Conservation (phyloP, 768 basidiomycete genomes). For the Podaxis rugospora region DNA sequence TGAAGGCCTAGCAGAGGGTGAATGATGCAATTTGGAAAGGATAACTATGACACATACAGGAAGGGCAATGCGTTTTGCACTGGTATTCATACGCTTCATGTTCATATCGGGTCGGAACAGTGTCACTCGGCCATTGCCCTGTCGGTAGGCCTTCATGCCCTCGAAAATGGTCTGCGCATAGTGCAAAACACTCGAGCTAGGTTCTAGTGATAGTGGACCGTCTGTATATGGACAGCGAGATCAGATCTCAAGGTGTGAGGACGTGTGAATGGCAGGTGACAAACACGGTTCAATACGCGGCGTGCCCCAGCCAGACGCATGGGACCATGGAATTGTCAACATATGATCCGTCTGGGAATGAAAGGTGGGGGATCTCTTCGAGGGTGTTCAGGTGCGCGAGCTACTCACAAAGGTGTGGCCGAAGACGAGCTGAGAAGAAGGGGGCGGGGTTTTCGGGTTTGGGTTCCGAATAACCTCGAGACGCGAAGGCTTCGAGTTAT, state of each 20-base stretch:
- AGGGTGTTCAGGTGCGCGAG: background rate
- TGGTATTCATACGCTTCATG: constrained; percentile 92
- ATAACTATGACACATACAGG: constrained; percentile 45
- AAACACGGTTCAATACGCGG: constrained; percentile 83
- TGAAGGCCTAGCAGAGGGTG: constrained; percentile 52
- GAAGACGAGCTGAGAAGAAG: constrained; percentile 68
- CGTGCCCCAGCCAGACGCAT: constrained; percentile 69
- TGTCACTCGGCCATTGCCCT: constrained; percentile 64
- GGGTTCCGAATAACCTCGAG: constrained; percentile 45
- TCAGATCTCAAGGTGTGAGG: constrained; percentile 3
- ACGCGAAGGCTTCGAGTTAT: constrained; percentile 39
- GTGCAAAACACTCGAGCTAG: constrained; percentile 80
- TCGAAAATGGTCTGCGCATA: constrained; percentile 93
- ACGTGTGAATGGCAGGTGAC: constrained; percentile 24
- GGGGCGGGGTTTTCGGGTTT: constrained; percentile 59
- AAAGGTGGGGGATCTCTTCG: constrained; percentile 7
- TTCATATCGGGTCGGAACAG: constrained; percentile 97
- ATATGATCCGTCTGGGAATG: constrained; percentile 74
- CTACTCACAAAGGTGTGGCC: constrained; percentile 77
- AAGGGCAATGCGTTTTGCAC: constrained; percentile 72
- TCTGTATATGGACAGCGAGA: constrained; percentile 36
- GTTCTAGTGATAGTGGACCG: constrained; percentile 69
- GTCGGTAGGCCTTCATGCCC: constrained; percentile 91
- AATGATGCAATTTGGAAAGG: background rate
- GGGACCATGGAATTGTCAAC: constrained; percentile 75